Evolutionary conservation across 768 basidiomycete genomes (phyloP).

Genomic region (Tricholoma sp.): DNA sequence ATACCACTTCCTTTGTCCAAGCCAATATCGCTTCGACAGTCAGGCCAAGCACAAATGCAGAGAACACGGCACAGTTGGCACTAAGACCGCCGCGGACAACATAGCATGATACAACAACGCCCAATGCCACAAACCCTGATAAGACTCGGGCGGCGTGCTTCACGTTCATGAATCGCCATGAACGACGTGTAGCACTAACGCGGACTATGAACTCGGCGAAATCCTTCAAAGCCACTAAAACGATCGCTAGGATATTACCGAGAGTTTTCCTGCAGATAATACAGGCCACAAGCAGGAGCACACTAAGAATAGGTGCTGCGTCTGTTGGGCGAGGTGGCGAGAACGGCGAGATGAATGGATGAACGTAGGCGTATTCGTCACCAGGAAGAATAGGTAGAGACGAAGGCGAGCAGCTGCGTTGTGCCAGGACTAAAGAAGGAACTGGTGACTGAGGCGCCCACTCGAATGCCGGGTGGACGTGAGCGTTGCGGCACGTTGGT

Average conservation of each 20-base stretch:
- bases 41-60: too few relatives aligned
- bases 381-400: not conserved
- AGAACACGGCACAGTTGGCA: too few relatives aligned
- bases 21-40: too few relatives aligned
- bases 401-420: not conserved
- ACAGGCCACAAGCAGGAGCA: not conserved
- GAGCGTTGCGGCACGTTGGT: not conserved
- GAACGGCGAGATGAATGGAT: not conserved
- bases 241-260: too few relatives aligned
- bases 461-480: not conserved
- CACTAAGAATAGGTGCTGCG: not conserved
- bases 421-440: not conserved
- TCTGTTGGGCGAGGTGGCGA: not conserved
- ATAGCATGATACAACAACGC: too few relatives aligned
- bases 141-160: too few relatives aligned
- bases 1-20: too few relatives aligned
- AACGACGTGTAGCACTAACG: too few relatives aligned
- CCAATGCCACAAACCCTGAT: too few relatives aligned
- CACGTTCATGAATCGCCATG: too few relatives aligned
- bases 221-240: not conserved
- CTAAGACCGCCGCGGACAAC: too few relatives aligned
- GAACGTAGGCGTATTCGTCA: not conserved
- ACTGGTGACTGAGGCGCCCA: not conserved
- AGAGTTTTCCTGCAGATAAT: not conserved
- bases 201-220: not conserved